Evolutionary conservation across 2,329 filamentous ascomycete genomes (phyloP), one percentile per base, ranked within the genome.

Genomic region (Cadophora sp.): DNA sequence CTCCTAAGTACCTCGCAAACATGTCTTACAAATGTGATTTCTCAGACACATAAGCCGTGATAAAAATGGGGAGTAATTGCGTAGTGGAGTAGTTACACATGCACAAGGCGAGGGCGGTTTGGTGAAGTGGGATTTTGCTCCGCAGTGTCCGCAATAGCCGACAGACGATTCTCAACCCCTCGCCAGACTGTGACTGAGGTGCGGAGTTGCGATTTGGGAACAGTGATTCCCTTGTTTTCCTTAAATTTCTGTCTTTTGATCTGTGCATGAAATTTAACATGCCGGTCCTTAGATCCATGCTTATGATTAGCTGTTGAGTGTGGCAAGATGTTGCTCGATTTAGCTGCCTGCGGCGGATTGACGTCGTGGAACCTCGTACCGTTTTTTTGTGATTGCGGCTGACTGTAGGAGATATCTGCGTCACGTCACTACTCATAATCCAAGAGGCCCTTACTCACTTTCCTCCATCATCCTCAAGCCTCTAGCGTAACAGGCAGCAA

Each of bases 71-170:
- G 31, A 58, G 31, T n/a, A 37, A 34, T 58, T 22, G 19, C 29
- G 29, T 58, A 24, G 55, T 58, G 55, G 55, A 37, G 51, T 7
- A 3, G 51, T 55, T 55, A 27, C 51, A 31, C 51, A 55, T 31
- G 26, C 16, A 55, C 14, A 3, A 31, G 14, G 51, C 14, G 50
- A 53, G 50, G 16, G 4, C 11, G 22, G 19, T 31, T 34, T 56
- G 53, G 53, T 56, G 50, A 24, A 27, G 27, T 55, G 27, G 16
- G 51, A 55, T 55, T 27, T 27, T 27, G 16, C n/a, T 58, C 55
- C 55, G 55, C 55, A 58, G 31, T 22, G 31, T 16, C 55, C 55
- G 51, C 51, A 55, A 55, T 31, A 55, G 51, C 51, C 51, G 51
- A 31, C 14, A 34, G 31, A 34, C 5, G 5, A 34, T 34, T n/a